Evolutionary conservation across 768 basidiomycete genomes (phyloP).

Genomic region (Russula foetens): DNA sequence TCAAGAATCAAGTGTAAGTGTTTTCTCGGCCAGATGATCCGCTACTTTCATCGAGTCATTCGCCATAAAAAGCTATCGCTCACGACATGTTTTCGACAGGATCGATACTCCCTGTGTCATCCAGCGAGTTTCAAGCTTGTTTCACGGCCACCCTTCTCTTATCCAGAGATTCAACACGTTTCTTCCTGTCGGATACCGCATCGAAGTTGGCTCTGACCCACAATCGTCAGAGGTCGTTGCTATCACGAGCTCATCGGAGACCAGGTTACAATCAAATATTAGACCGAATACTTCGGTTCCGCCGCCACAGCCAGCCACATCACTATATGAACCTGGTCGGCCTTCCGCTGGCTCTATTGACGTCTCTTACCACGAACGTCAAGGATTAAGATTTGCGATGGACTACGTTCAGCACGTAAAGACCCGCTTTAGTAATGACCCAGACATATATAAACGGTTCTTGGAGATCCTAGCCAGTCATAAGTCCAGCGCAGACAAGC

Average conservation of each 20-base stretch:
- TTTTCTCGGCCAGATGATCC: not conserved
- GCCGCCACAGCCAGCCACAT: slow-evolving; percentile 27
- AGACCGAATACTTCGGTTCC: slow-evolving; percentile 15
- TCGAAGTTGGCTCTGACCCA: slow-evolving; percentile 68
- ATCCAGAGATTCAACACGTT: slow-evolving; percentile 99
- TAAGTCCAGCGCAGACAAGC: slow-evolving; percentile 43
- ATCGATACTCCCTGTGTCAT: slow-evolving; percentile 99
- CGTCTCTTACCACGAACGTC: slow-evolving; percentile 11
- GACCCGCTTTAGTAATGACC: slow-evolving; percentile 66
- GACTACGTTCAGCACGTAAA: slow-evolving; percentile 89
- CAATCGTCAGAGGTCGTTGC: slow-evolving; percentile 58
- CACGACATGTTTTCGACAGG: slow-evolving; percentile 33
- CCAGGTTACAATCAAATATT: slow-evolving; percentile 29
- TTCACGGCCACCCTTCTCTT: slow-evolving; percentile 80
- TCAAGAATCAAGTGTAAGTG: slow-evolving; percentile 53
- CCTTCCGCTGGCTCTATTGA: slow-evolving; percentile 1
- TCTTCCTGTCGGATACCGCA: slow-evolving; percentile 88
- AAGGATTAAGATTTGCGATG: slow-evolving; percentile 65
- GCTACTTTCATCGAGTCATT: not conserved
- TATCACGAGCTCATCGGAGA: slow-evolving; percentile 69
- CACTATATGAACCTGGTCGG: not conserved
- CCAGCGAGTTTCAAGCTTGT: slow-evolving; percentile 86
- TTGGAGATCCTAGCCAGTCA: slow-evolving; percentile 65
- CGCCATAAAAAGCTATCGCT: slow-evolving; percentile 2
- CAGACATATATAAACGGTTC: slow-evolving; percentile 76